phyloP scores from a whole-genome alignment of 2,329 filamentous ascomycete species.

The Mycosphaerella sp. region DNA sequence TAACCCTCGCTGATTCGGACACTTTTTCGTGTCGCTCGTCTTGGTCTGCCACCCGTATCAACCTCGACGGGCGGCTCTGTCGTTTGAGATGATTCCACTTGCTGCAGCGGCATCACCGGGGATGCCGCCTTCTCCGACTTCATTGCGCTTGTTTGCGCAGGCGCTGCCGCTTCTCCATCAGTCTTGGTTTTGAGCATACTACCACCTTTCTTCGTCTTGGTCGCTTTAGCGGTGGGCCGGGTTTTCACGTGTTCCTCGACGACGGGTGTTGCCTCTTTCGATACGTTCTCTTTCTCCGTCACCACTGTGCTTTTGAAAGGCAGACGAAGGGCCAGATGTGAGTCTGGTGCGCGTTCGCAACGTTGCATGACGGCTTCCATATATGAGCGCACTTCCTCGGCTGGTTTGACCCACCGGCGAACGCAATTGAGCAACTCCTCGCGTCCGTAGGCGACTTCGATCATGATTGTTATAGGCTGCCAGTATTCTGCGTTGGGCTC shows the following conservation, averaged over 20 bases:
- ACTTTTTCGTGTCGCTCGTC: slow-evolving; percentile 28
- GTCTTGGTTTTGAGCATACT: not conserved
- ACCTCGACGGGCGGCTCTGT: not conserved
- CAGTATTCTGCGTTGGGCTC: slow-evolving; percentile 59
- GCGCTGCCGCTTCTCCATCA: not conserved
- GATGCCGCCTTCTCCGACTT: not conserved
- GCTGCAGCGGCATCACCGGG: not conserved
- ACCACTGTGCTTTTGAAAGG: slow-evolving; percentile 35
- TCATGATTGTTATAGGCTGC: slow-evolving; percentile 60
- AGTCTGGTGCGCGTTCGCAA: slow-evolving; percentile 49
- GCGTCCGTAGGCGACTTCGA: slow-evolving; percentile 49
- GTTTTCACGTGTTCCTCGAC: slow-evolving; percentile 17
- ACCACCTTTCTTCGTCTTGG: slow-evolving; percentile 9
- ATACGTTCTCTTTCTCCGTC: slow-evolving; percentile 20
- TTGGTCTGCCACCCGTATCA: slow-evolving; percentile 19
- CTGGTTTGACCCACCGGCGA: slow-evolving; percentile 49
- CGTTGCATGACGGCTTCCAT: slow-evolving; percentile 54
- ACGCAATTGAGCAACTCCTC: slow-evolving; percentile 50
- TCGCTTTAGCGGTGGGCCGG: slow-evolving; percentile 17
- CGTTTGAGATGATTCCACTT: too few species aligned
- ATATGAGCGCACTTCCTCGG: slow-evolving; percentile 47
- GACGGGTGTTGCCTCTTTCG: slow-evolving; percentile 25
- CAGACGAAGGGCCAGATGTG: slow-evolving; percentile 51
- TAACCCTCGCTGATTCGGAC: slow-evolving; percentile 30
- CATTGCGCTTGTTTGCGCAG: not conserved